Base-by-base conservation (phyloP, 768 basidiomycete genomes). In the Rhizopogon vulgaris region DNA sequence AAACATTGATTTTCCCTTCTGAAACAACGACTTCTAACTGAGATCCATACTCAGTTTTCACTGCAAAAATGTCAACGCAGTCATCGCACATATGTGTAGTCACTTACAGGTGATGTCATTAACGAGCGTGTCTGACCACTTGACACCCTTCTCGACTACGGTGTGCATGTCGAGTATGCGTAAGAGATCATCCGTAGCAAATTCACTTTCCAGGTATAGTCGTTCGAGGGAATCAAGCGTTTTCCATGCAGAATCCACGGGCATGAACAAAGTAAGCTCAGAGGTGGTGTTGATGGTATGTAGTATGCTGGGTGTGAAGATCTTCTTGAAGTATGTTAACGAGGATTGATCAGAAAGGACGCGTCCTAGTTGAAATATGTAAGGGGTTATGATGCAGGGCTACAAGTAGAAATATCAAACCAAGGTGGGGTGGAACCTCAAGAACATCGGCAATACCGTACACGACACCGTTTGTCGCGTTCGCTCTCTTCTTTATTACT, bases 241-340 rank as follows among this genome's bases (percentile, higher is more conserved):
- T n/a, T 83, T 69, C 85, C 92, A 98, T 11, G 95, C 96, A 34
- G 78, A 69, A 64, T 96, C 79, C 24, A 87, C 75, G 1, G 96
- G 95, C 6, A 95, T 79, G 66, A 99, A 99, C 27, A 98, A 58
- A 0, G 96, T 96, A 41, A 95, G 69, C 61, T 85, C 82, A 4
- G 88, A 70, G 0, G 85, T 83, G 40, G 73, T 74, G 51, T 85
- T 84, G 38, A 96, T 74, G 34, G 80, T 68, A 17, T 70, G 62
- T 41, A 73, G 61, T 36, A 86, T 77, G 45, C 81, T 78, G 0
- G 80, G 67, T 4, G 83, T 85, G 36, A 92, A 71, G 47, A 97
- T 78, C 55, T 77, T 83, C 61, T 78, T 70, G 58, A 96, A 84
- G 68, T 89, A 92, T 8, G 87, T 83, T 30, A 91, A 66, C 0